These are phyloP conservation scores for Calophaca sinica DNA, from an alignment of 306 rosid genomes.

Conservation along the genomic window DNA sequence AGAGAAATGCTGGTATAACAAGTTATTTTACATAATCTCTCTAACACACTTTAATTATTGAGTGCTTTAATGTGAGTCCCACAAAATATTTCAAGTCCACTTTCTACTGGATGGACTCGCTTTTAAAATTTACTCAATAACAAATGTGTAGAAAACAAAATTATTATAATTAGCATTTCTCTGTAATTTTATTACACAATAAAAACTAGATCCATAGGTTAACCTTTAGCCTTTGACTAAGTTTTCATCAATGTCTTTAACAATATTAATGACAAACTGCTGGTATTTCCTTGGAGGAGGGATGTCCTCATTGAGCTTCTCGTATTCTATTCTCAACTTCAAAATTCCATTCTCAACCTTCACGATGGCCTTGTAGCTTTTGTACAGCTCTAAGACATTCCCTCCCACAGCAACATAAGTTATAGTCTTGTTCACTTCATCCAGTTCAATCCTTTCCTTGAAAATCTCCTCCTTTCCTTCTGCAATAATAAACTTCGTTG, in stretches of 20 bases:
- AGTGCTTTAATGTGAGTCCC: no score
- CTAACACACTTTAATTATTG: no score
- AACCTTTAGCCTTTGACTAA: slow-evolving; percentile 30
- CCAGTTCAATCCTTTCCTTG: slow-evolving; percentile 38
- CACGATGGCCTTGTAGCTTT: slow-evolving; percentile 34
- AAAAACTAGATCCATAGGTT: background rate
- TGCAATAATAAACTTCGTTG: background rate
- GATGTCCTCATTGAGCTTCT: slow-evolving; percentile 17
- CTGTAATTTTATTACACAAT: no score
- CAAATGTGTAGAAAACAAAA: no score
- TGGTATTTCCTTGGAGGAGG: slow-evolving; percentile 46
- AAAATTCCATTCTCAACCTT: slow-evolving; percentile 38
- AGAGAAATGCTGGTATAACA: no score
- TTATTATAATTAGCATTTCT: no score
- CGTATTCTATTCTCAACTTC: slow-evolving; percentile 44
- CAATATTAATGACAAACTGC: slow-evolving; percentile 34
- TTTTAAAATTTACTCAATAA: no score
- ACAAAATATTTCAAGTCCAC: no score
- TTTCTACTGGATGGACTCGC: no score
- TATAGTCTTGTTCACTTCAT: slow-evolving; percentile 41
- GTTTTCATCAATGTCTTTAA: slow-evolving; percentile 39
- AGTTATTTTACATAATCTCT: no score
- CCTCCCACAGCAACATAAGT: slow-evolving; percentile 43
- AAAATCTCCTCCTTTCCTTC: slow-evolving; percentile 45
- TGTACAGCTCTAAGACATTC: slow-evolving; percentile 40